Base-by-base conservation (phyloP, 768 basidiomycete genomes). In the Mycena maculata region DNA sequence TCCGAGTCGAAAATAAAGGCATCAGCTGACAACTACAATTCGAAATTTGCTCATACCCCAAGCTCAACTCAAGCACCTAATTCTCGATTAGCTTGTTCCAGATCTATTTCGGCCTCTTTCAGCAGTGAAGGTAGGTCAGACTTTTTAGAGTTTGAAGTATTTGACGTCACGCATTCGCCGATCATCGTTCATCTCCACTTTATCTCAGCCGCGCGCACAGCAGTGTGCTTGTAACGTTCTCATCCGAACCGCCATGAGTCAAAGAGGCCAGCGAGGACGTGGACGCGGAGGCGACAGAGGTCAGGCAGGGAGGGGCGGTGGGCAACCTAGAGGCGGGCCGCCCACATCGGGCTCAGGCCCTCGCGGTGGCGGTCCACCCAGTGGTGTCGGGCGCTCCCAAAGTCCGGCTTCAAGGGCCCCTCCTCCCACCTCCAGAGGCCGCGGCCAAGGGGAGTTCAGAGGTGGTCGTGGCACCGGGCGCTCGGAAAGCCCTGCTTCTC, bases 391-490 rank as follows among this genome's bases (percentile, higher is more conserved):
- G 23, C 53, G 33, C 20, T 28, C 60, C 3, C 11, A 12, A 20
- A 36, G 57, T 10, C 52, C 59, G 41, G 60, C 25, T 12, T 15
- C 39, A n/a, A 47, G 55, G 4, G 59, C 38, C 49, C 60, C 53
- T 20, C 64, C 27, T 8, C 38, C 54, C 28, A 53, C 58, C 16
- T n/a, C n/a, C n/a, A n/a, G 66, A 54, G 60, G 60, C 3, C 49
- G 58, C 4, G 62, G n/a, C n/a, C n/a, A n/a, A n/a, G n/a, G 61
- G 1, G 67, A 58, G 13, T 62, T 62, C 48, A 36, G 67, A 39
- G 62, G 62, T 5, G n/a, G 54, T 31, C 10, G 39, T 49, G n/a
- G 30, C 72, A 22, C 64, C 73, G 41, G 74, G 77, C 49, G 63
- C 63, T 13, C 52, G n/a, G n/a, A n/a, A n/a, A n/a, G n/a, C n/a